Evolutionary conservation across 2,329 filamentous ascomycete genomes (phyloP), one percentile per base, ranked within the genome.

Genomic region (Hypoxylon rubiginosum): DNA sequence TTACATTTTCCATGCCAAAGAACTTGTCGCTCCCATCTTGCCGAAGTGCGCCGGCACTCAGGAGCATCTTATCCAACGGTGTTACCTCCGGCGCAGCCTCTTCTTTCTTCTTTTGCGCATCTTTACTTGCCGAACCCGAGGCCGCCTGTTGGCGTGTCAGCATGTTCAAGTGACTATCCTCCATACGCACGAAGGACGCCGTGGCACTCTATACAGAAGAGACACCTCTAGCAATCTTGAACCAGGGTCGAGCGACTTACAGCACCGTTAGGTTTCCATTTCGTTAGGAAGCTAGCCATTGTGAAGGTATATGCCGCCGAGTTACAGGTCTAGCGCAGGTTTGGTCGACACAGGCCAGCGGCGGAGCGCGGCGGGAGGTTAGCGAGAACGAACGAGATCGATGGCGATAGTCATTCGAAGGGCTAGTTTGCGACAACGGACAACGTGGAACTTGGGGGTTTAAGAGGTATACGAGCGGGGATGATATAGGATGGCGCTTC

Each of bases 1-100:
- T 82, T 85, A 98, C 95, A 82, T 99, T 99, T 82, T 99, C 96
- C 79, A 98, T 91, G 15, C 96, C 96, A 82, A 97, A 98, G 83
- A 97, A 99, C 83, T 97, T 97, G 83, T 98, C 96, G 78, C 92
- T 97, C 58, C 96, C 96, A 80, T 98, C 94, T 72, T 87, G 84
- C 75, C 93, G 90, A 71, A 97, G 82, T 2, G 94, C 90, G 3
- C 94, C 94, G 64, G 92, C 90, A 79, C 93, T 91, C 73, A 90
- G 87, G 32, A 99, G 85, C 85, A 97, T 91, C 83, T 93, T 90
- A 74, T 90, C 86, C 62, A 91, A 73, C 2, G 89, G 88, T 1
- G 88, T 90, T 58, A 85, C 72, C 74, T 90, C 88, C n/a, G 81
- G 80, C n/a, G 79, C 70, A n/a, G 81, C 77, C 70, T 89, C 86